These are phyloP conservation scores for Dysphania ambrosioides DNA, from an alignment of 148 eudicot genomes.

Conservation along the genomic window DNA sequence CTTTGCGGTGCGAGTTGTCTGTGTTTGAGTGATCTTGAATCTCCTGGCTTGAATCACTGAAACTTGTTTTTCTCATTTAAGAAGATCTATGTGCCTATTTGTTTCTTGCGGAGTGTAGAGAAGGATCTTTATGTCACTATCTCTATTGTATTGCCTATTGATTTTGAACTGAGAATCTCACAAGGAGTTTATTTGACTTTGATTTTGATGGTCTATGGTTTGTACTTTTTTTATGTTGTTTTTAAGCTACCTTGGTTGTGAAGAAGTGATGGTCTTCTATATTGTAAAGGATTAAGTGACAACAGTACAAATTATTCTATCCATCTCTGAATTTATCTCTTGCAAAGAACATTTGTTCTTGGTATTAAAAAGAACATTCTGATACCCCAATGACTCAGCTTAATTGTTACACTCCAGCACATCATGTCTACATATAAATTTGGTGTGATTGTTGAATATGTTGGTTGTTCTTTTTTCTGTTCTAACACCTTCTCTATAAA, in stretches of 20 bases:
- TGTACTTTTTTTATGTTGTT: no score
- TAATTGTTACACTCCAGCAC: neutral
- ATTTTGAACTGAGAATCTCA: neutral
- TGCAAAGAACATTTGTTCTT: no score
- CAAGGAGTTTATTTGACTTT: neutral
- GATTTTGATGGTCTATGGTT: no score
- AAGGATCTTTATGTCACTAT: no score
- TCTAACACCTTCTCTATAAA: constrained; percentile 19
- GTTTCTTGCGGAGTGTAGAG: neutral
- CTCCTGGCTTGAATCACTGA: no score
- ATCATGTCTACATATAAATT: neutral
- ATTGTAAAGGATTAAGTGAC: no score
- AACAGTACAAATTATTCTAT: no score
- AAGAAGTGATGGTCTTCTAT: no score
- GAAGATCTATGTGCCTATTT: neutral
- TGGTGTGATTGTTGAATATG: no score
- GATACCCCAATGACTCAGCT: neutral
- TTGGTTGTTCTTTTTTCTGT: no score
- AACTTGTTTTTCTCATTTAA: neutral
- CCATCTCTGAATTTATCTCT: no score
- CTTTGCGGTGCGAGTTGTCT: neutral
- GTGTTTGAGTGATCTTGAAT: neutral
- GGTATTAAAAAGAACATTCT: neutral
- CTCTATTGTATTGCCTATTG: neutral
- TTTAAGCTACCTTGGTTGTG: no score